phyloP scores from a whole-genome alignment of 805 yeast genomes.

The Pichia phayaonensis region DNA sequence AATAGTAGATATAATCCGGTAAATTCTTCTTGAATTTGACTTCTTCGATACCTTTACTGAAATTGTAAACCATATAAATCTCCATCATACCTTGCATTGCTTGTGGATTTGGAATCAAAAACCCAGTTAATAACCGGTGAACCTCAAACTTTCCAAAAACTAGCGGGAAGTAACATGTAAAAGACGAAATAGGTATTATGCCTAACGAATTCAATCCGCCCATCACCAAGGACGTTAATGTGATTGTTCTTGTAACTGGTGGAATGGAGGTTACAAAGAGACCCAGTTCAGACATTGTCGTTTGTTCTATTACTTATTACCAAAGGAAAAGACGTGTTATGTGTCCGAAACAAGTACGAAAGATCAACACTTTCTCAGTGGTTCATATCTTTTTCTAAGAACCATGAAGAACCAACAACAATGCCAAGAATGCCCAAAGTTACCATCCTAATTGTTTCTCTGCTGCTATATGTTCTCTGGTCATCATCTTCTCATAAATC shows the following conservation, averaged over 20 bases:
- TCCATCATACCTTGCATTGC: constrained; percentile 42
- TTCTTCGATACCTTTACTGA: constrained; percentile 49
- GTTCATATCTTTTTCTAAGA: neutral
- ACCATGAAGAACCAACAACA: neutral
- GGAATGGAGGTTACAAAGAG: constrained; percentile 42
- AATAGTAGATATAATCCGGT: constrained; percentile 52
- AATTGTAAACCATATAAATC: constrained; percentile 49
- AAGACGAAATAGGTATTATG: constrained; percentile 17
- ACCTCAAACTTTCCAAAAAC: constrained; percentile 31
- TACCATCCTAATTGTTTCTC: neutral
- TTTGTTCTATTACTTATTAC: neutral
- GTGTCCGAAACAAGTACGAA: neutral
- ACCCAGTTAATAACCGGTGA: constrained; percentile 43
- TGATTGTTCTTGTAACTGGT: constrained; percentile 53
- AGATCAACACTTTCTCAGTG: neutral
- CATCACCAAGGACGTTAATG: constrained; percentile 39
- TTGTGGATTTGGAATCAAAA: constrained; percentile 36
- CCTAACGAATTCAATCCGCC: constrained; percentile 34
- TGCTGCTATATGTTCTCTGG: neutral
- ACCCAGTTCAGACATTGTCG: constrained; percentile 26
- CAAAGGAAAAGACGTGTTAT: neutral
- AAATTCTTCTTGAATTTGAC: constrained; percentile 39
- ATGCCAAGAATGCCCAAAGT: neutral
- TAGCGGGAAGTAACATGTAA: constrained; percentile 26
- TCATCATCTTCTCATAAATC: neutral